Evolutionary conservation across 2,329 filamentous ascomycete genomes (phyloP).

Genomic region (Neopestalotiopsis clavispora): DNA sequence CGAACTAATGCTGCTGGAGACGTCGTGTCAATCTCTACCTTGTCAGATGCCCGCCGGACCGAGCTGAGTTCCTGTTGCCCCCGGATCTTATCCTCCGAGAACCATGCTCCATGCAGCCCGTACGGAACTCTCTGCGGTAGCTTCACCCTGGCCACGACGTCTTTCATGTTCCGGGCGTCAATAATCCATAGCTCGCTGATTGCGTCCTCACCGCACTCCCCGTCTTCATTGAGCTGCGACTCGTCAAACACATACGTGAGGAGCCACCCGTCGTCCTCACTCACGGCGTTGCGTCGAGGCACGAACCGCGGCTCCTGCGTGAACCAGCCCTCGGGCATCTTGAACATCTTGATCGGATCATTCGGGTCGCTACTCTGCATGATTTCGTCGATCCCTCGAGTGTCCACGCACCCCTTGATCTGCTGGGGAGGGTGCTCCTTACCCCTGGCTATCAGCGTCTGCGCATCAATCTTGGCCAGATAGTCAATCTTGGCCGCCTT

Average conservation of each 20-base stretch:
- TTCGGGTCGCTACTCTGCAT: slow-evolving; percentile 46
- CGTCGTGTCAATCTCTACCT: slow-evolving; percentile 27
- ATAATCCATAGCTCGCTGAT: slow-evolving; percentile 72
- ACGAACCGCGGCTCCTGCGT: slow-evolving; percentile 73
- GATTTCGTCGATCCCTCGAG: slow-evolving; percentile 57
- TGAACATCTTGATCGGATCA: slow-evolving; percentile 67
- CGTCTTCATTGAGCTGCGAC: slow-evolving; percentile 59
- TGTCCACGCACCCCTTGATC: slow-evolving; percentile 68
- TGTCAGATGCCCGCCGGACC: slow-evolving; percentile 24
- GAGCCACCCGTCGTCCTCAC: slow-evolving; percentile 71
- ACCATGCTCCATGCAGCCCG: slow-evolving; percentile 69
- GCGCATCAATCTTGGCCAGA: slow-evolving; percentile 65
- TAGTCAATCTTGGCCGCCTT: slow-evolving; percentile 70
- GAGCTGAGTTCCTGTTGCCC: slow-evolving; percentile 45
- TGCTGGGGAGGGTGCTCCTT: slow-evolving; percentile 47
- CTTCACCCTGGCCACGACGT: slow-evolving; percentile 61
- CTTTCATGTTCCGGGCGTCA: slow-evolving; percentile 65
- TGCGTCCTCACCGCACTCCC: slow-evolving; percentile 48
- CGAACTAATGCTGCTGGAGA: slow-evolving; percentile 30
- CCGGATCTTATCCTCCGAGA: slow-evolving; percentile 55
- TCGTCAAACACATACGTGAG: slow-evolving; percentile 75
- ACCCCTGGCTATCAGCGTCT: slow-evolving; percentile 57
- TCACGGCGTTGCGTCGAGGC: slow-evolving; percentile 41
- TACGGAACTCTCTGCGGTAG: slow-evolving; percentile 73
- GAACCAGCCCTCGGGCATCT: slow-evolving; percentile 63